Evolutionary conservation across 345 rosid species (phyloP).

Genomic region (Turnera subulata): DNA sequence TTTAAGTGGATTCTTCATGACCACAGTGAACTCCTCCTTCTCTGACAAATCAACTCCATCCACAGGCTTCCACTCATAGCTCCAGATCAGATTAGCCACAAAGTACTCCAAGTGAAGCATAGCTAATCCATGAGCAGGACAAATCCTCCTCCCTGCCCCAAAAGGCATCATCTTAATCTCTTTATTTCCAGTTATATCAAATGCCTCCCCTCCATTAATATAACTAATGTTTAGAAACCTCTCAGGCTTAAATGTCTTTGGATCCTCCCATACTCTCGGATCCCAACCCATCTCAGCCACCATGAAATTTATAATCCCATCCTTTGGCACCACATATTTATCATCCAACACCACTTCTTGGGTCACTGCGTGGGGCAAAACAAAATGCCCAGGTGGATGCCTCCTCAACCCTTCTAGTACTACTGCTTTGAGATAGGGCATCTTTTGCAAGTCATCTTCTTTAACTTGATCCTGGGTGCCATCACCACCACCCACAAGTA

Average conservation of each 20-base stretch:
- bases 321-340: slow-evolving; percentile 15
- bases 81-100: neutral
- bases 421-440: slow-evolving; percentile 12
- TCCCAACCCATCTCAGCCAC: slow-evolving; percentile 23
- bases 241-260: slow-evolving; percentile 21
- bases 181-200: slow-evolving; percentile 9
- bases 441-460: slow-evolving; percentile 11
- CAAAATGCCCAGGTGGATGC: slow-evolving; percentile 6
- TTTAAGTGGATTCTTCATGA: neutral
- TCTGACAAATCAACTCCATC: neutral
- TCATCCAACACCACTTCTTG: slow-evolving; percentile 9
- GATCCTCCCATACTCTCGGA: slow-evolving; percentile 22
- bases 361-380: neutral
- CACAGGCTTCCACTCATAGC: neutral
- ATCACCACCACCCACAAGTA: slow-evolving; percentile 1
- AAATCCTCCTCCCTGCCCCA: slow-evolving; percentile 15
- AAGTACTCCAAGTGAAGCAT: neutral
- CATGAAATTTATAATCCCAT: slow-evolving; percentile 20
- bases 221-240: slow-evolving; percentile 3
- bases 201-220: neutral
- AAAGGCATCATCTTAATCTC: slow-evolving; percentile 26
- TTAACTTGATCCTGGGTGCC: neutral
- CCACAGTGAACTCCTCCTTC: neutral
- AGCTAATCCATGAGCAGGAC: neutral
- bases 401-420: slow-evolving; percentile 12